Evolutionary conservation across 176 grass and related monocot genomes (phyloP).

Genomic region (Bolboschoenus planiculmis): DNA sequence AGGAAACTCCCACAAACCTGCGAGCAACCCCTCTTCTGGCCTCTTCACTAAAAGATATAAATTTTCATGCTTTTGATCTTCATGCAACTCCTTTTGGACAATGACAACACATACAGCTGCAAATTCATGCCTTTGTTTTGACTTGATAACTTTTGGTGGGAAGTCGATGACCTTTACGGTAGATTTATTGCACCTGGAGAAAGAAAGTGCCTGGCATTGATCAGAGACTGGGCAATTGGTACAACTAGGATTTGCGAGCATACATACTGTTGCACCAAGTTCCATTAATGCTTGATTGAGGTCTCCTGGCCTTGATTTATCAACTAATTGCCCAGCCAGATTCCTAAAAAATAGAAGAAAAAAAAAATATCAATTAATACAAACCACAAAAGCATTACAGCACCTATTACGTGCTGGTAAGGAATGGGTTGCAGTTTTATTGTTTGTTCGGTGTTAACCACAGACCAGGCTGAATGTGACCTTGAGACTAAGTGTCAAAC

Average conservation of each 20-base stretch:
- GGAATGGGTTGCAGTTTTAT: neutral
- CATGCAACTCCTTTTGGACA: conserved; percentile 29
- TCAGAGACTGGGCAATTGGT: conserved; percentile 60
- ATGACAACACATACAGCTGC: conserved; percentile 80
- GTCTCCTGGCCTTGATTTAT: conserved; percentile 82
- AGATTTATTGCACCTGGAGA: conserved; percentile 33
- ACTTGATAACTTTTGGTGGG: conserved; percentile 58
- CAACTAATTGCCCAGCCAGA: conserved; percentile 61
- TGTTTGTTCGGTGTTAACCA: neutral
- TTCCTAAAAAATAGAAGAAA: conserved; percentile 34
- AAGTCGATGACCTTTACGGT: conserved; percentile 54
- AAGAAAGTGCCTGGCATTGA: conserved; percentile 48
- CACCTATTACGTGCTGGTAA: neutral
- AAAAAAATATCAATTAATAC: conserved; percentile 5
- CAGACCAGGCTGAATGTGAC: neutral
- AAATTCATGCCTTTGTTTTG: conserved; percentile 66
- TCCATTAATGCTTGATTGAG: conserved; percentile 99
- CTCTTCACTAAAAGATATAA: conserved; percentile 66
- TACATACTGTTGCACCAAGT: conserved; percentile 82
- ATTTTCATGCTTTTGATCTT: neutral
- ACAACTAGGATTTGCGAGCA: conserved; percentile 54
- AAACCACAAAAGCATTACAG: neutral
- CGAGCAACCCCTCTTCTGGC: conserved; percentile 84
- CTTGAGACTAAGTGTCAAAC: neutral
- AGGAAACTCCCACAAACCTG: conserved; percentile 96